Evolutionary conservation across 2,329 filamentous ascomycete species (phyloP).

Genomic region (Alternaria hordeiaustralica): DNA sequence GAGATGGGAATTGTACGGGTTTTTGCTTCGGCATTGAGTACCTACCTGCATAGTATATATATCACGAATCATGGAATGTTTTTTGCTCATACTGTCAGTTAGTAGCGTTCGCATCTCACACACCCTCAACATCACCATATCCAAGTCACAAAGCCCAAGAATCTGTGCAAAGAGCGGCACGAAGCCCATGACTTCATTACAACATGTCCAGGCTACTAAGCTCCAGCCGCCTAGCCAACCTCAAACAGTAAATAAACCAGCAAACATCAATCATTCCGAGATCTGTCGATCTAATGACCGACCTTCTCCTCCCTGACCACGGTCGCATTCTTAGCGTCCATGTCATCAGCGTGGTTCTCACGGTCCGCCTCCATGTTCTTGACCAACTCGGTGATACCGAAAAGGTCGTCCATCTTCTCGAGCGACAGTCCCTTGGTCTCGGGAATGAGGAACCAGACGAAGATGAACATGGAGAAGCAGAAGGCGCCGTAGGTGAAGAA

Average conservation of each 20-base stretch:
- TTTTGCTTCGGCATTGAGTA: background rate
- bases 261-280: background rate
- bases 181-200: slow-evolving; percentile 24
- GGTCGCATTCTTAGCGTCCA: slow-evolving; percentile 37
- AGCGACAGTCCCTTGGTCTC: slow-evolving; percentile 72
- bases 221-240: background rate
- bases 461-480: slow-evolving; percentile 69
- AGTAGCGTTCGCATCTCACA: background rate
- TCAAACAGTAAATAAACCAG: background rate
- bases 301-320: slow-evolving; percentile 37
- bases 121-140: background rate
- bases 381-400: slow-evolving; percentile 63
- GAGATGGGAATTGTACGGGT: background rate
- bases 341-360: slow-evolving; percentile 31
- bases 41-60: background rate
- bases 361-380: slow-evolving; percentile 43
- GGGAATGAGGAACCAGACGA: slow-evolving; percentile 72
- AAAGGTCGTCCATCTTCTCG: slow-evolving; percentile 71
- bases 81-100: background rate
- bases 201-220: slow-evolving; percentile 1
- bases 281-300: slow-evolving; percentile 1
- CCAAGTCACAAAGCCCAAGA: background rate
- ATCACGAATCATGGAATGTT: background rate
- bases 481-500: slow-evolving; percentile 74
- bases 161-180: slow-evolving; percentile 17